These are phyloP conservation scores for Neonectria coccinea DNA, from an alignment of 2,329 filamentous ascomycete species.

Conservation along the genomic window DNA sequence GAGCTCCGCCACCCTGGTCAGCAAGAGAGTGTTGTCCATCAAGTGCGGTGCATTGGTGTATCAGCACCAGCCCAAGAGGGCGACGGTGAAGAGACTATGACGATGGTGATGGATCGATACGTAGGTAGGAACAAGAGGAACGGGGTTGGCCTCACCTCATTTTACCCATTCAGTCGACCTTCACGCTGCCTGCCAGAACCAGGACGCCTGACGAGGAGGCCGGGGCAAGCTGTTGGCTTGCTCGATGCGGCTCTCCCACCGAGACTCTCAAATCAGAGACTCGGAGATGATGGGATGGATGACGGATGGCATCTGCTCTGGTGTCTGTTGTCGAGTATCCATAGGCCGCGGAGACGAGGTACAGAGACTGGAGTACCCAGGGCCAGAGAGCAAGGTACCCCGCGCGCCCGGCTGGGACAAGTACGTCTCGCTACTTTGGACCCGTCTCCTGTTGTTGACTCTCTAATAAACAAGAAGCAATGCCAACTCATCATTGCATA, in stretches of 20 bases:
- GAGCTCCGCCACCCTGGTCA: conserved; percentile 24
- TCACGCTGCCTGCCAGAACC: not conserved
- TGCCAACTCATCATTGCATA: conserved; percentile 86
- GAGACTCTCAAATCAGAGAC: conserved; percentile 3
- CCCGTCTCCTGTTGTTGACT: conserved; percentile 44
- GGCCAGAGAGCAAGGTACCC: conserved; percentile 35
- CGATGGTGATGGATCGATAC: conserved; percentile 7
- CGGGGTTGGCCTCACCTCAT: conserved; percentile 3
- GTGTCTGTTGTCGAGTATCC: conserved; percentile 7
- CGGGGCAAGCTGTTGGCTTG: conserved; percentile 10
- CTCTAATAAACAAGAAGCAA: conserved; percentile 67
- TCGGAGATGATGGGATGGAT: conserved; percentile 4
- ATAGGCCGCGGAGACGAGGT: not conserved
- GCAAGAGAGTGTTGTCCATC: conserved; percentile 17
- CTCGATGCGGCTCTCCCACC: conserved; percentile 10
- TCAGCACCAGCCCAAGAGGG: conserved; percentile 8
- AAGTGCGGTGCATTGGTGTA: conserved; percentile 3
- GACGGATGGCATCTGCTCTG: conserved; percentile 14
- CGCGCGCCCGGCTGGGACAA: conserved; percentile 34
- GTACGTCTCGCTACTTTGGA: conserved; percentile 38
- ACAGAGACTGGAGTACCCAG: conserved; percentile 25
- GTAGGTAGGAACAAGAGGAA: conserved; percentile 1
- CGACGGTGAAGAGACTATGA: conserved; percentile 1
- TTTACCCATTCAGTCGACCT: conserved; percentile 7
- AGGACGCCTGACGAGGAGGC: not conserved